phyloP scores from a whole-genome alignment of 2,329 filamentous ascomycete genomes.

The Fusarium decemcellulare region DNA sequence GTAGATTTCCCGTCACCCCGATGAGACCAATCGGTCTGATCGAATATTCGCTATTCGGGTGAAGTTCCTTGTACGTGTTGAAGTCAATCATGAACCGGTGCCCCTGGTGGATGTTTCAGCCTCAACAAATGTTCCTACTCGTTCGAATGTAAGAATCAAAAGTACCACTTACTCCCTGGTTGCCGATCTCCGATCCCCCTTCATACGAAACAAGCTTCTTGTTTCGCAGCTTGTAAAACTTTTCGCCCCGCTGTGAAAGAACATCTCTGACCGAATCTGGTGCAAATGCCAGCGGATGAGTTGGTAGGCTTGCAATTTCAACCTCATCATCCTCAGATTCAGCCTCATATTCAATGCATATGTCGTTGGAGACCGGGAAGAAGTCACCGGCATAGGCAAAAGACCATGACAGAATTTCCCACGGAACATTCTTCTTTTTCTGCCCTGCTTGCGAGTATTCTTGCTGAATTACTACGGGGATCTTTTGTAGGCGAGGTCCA shows the following conservation, averaged over 20 bases:
- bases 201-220: slow-evolving; percentile 13
- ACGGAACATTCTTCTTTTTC: too few species aligned
- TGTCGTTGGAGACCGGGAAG: too few species aligned
- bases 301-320: neutral
- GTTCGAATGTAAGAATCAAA: too few species aligned
- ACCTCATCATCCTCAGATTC: neutral
- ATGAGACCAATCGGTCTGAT: too few species aligned
- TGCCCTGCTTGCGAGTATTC: too few species aligned
- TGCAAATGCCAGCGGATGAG: too few species aligned
- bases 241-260: too few species aligned
- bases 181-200: neutral
- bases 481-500: too few species aligned
- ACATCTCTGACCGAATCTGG: too few species aligned
- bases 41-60: slow-evolving; percentile 2
- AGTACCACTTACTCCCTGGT: neutral
- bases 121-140: neutral
- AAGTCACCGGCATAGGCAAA: slow-evolving; percentile 5
- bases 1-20: neutral
- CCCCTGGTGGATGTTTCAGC: neutral
- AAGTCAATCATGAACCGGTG: slow-evolving; percentile 29
- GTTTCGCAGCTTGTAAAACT: neutral
- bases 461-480: too few species aligned
- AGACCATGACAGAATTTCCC: too few species aligned
- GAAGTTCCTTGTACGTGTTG: slow-evolving; percentile 13
- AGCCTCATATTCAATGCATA: too few species aligned